Evolutionary conservation across 164 flowering plant species (phyloP).

Genomic region (Chloranthus sessilifolius): DNA sequence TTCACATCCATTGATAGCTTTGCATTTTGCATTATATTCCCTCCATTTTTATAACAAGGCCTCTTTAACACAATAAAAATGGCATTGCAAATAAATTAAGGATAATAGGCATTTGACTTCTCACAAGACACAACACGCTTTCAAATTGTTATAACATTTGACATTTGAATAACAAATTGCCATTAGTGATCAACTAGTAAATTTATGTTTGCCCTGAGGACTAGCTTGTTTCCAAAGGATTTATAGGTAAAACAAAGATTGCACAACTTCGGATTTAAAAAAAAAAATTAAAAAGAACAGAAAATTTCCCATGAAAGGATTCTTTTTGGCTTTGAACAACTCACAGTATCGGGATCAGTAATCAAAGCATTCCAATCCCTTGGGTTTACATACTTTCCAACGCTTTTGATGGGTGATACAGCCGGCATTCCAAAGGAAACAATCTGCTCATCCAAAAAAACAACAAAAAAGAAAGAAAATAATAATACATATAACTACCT

Average conservation of each 20-base stretch:
- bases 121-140: too few species aligned
- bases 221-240: not conserved
- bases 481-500: slow-evolving; percentile 2
- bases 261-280: not conserved
- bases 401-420: slow-evolving; percentile 74
- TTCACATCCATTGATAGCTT: too few species aligned
- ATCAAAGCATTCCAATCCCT: slow-evolving; percentile 80
- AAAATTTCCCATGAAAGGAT: not conserved
- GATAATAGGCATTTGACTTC: too few species aligned
- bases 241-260: not conserved
- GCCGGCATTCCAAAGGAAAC: slow-evolving; percentile 92
- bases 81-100: too few species aligned
- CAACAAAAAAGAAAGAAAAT: not conserved
- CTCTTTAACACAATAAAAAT: too few species aligned
- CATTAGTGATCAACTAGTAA: too few species aligned
- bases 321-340: slow-evolving; percentile 14
- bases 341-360: slow-evolving; percentile 78
- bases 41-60: too few species aligned
- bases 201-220: not conserved
- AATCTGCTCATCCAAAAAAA: slow-evolving; percentile 72
- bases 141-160: too few species aligned
- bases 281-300: not conserved
- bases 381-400: slow-evolving; percentile 83
- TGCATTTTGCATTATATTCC: too few species aligned
- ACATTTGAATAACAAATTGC: too few species aligned